Conservation (phyloP, 2,329 filamentous ascomycete species). For the Alternaria gaisen region DNA sequence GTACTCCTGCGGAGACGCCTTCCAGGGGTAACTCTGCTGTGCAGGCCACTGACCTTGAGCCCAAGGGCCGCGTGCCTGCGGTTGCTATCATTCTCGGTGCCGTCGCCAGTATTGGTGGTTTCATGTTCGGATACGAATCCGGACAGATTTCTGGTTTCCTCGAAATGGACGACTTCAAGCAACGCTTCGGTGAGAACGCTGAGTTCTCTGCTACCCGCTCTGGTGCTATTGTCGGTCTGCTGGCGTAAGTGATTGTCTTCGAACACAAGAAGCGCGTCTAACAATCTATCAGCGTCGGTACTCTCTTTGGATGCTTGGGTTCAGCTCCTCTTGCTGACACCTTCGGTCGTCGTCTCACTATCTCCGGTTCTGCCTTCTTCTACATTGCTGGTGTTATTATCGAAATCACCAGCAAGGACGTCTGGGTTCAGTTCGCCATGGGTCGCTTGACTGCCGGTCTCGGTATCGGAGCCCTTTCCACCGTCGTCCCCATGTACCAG, state of each 20-base stretch:
- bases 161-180: slow-evolving; percentile 46
- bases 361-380: slow-evolving; percentile 68
- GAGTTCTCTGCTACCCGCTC: slow-evolving; percentile 45
- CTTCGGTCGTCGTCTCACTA: slow-evolving; percentile 68
- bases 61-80: slow-evolving; percentile 35
- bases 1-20: slow-evolving; percentile 37
- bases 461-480: slow-evolving; percentile 71
- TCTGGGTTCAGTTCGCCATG: slow-evolving; percentile 71
- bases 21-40: slow-evolving; percentile 32
- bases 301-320: slow-evolving; percentile 74
- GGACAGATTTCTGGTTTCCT: slow-evolving; percentile 40
- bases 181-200: slow-evolving; percentile 45
- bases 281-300: slow-evolving; percentile 62
- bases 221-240: slow-evolving; percentile 49
- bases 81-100: slow-evolving; percentile 44
- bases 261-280: background rate
- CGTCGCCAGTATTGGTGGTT: slow-evolving; percentile 46
- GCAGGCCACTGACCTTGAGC: slow-evolving; percentile 19
- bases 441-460: slow-evolving; percentile 71
- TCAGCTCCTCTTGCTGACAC: slow-evolving; percentile 67
- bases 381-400: slow-evolving; percentile 71
- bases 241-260: slow-evolving; percentile 33
- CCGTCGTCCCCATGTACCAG: slow-evolving; percentile 69
- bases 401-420: slow-evolving; percentile 66
- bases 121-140: slow-evolving; percentile 44